Evolutionary conservation across 176 grass and related monocot species (phyloP), one percentile per base, ranked within the genome.

Genomic region (Hsuehochloa calcarea): DNA sequence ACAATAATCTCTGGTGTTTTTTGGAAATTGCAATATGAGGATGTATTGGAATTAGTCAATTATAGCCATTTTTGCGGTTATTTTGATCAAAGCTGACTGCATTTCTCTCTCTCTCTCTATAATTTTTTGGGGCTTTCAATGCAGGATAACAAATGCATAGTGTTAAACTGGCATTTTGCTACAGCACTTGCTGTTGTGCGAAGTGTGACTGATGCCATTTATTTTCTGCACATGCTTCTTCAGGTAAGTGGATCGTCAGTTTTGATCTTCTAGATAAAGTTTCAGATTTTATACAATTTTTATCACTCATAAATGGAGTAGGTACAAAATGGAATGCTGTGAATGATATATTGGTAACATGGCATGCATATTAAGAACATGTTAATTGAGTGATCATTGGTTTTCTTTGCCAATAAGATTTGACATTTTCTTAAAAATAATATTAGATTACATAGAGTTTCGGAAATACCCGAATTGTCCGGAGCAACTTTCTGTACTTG

Each of bases 151-250:
- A 98, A 95, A 70, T 98, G 93, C 67, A 98, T 98, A 76, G 88
- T 98, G 22, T 80, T 98, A 22, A 90, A 95, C 85, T 88, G 93
- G 96, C 56, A 79, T 34, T 92, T 95, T 51, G 93, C 89, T 63
- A 92, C 77, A 65, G 89, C 56, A 10, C 89, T 98, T 85, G 89
- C 96, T 13, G 88, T 89, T 51, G 89, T 95, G 38, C 91, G 96
- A 86, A 98, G 96, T 75, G 59, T 98, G 45, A 95, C 96, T 75
- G 96, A 98, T 93, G 86, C 89, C 67, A 95, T 95, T 83, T 98
- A 98, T 89, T 85, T 95, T 43, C 62, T 95, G 10, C 96, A 98
- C 77, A 98, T 98, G 89, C 81, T 98, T 89, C 96, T 98, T 92
- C 96, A 98, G 91, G 96, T 95, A 88, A 92, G 74, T 70, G 31